Evolutionary conservation across 169 alveolate genomes (phyloP).

Genomic region (Besnoitia besnoiti): DNA sequence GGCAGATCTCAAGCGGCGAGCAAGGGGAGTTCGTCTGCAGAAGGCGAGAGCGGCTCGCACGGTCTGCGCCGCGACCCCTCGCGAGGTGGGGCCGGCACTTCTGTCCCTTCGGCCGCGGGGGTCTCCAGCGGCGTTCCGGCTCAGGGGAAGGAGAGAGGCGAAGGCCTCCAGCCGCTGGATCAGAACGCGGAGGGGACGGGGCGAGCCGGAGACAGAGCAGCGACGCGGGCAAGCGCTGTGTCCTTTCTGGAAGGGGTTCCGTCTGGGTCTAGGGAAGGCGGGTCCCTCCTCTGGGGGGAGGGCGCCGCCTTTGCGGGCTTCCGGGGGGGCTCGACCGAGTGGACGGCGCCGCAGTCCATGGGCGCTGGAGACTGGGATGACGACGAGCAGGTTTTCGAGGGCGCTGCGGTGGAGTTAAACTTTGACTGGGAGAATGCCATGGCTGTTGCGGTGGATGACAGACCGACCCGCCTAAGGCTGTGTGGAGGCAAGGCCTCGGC

Average conservation of each 20-base stretch:
- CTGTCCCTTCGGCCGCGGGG: background rate
- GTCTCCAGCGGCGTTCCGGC: background rate
- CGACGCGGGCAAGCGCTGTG: slow-evolving; percentile 1
- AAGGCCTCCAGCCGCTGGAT: background rate
- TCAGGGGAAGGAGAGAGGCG: background rate
- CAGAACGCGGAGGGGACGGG: background rate
- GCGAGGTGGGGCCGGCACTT: background rate
- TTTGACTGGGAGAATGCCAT: slow-evolving; percentile 4
- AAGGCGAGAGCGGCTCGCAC: background rate
- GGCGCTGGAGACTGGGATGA: background rate
- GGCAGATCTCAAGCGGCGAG: too few species aligned
- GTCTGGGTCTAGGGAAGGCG: background rate
- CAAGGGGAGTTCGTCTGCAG: background rate
- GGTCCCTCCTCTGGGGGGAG: background rate
- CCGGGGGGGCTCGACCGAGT: background rate
- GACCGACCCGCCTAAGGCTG: background rate
- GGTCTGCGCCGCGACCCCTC: background rate
- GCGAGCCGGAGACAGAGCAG: background rate
- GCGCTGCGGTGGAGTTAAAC: background rate
- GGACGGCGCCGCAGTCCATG: background rate
- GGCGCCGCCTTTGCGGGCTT: background rate
- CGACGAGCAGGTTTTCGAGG: slow-evolving; percentile 37
- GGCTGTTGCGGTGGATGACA: background rate
- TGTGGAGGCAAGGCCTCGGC: background rate
- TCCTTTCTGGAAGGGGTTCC: background rate